Conservation (phyloP, 2,329 filamentous ascomycete genomes). For the Trichocomaceae sp. region DNA sequence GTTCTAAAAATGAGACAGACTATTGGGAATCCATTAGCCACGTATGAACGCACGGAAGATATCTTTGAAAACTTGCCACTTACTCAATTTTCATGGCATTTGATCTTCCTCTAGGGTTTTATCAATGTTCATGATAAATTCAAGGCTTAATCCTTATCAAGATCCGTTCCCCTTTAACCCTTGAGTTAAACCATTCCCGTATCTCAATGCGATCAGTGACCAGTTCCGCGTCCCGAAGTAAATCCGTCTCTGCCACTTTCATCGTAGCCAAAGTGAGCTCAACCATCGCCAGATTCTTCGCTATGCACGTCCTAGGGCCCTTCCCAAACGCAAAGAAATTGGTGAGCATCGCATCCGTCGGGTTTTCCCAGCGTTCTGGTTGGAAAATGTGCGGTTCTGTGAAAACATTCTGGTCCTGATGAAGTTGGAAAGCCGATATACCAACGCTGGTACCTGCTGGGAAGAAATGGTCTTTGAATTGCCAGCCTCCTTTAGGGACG, state of each 20-base stretch:
- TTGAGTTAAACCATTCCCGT: constrained; percentile 53
- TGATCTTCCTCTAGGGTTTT: not conserved
- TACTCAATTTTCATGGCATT: not conserved
- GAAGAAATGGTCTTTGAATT: constrained; percentile 33
- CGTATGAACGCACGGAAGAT: not conserved
- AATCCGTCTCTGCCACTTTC: constrained; percentile 37
- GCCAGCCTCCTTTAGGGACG: constrained; percentile 37
- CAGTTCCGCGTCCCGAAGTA: constrained; percentile 40
- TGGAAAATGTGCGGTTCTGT: constrained; percentile 38
- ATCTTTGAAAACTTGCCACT: no score
- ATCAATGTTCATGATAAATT: not conserved
- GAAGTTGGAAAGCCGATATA: constrained; percentile 41
- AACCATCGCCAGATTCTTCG: constrained; percentile 41
- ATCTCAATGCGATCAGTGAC: constrained; percentile 43
- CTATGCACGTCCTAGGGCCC: constrained; percentile 46
- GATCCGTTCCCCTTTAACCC: constrained; percentile 46
- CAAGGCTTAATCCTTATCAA: not conserved
- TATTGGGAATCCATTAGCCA: not conserved
- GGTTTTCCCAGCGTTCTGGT: constrained; percentile 45
- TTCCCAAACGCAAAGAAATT: constrained; percentile 46
- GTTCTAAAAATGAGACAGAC: no score
- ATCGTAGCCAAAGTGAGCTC: constrained; percentile 41
- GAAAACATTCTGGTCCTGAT: constrained; percentile 42
- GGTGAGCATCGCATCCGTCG: constrained; percentile 35
- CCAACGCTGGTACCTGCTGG: constrained; percentile 43